Conservation (phyloP, 2,329 filamentous ascomycete species). For the Tympanopsis confertula region DNA sequence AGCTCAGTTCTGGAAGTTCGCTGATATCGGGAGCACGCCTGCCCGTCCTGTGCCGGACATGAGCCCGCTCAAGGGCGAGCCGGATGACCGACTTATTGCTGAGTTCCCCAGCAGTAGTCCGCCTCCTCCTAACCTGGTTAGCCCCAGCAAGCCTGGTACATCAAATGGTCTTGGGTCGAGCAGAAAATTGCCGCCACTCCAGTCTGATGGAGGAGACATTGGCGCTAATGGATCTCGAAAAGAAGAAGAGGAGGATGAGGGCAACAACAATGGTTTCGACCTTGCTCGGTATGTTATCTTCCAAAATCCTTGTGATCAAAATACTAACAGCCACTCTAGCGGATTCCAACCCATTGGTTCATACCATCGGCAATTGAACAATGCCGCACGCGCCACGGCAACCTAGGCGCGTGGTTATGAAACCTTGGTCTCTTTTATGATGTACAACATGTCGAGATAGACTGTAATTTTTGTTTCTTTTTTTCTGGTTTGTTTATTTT, state of each 20-base stretch:
- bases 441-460: not conserved
- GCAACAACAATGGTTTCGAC: constrained; percentile 28
- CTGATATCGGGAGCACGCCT: constrained; percentile 34
- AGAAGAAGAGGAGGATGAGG: constrained; percentile 23
- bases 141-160: not conserved
- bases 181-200: not conserved
- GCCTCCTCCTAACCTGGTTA: not conserved
- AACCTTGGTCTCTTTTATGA: not conserved
- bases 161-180: not conserved
- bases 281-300: constrained; percentile 24
- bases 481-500: no score
- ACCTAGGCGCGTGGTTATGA: no score
- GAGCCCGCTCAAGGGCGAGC: constrained; percentile 39
- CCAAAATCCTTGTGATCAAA: constrained; percentile 1
- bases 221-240: not conserved
- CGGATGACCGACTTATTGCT: not conserved
- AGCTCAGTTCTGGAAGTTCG: not conserved
- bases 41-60: constrained; percentile 38
- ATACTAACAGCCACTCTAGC: constrained; percentile 11
- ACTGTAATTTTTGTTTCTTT: no score
- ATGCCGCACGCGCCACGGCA: constrained; percentile 5
- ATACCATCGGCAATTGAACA: constrained; percentile 27
- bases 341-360: constrained; percentile 34
- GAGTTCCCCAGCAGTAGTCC: constrained; percentile 1
- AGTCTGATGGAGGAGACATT: not conserved